Conservation (phyloP, 1,284 basidiomycete genomes). For the Cutaneotrichosporon dermatis region DNA sequence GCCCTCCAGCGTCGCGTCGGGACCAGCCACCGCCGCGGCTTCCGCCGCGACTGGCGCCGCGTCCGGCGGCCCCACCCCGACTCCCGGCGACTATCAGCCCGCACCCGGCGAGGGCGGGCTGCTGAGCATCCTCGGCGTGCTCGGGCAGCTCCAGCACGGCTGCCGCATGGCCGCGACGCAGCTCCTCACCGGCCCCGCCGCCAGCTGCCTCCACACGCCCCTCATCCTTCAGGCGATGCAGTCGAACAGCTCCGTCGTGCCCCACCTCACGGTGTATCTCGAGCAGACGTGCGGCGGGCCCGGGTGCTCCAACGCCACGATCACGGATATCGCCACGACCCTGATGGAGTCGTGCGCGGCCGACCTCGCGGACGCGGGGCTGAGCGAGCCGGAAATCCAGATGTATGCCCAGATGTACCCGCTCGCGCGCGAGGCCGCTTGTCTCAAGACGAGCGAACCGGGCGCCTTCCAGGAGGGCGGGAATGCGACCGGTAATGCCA, state of each 20-base stretch:
- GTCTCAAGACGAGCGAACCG: constrained; percentile 32
- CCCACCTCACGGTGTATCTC: constrained; percentile 37
- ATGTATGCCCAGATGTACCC: constrained; percentile 34
- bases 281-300: constrained; percentile 30
- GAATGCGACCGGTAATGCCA: background rate
- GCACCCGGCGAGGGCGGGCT: too few relatives aligned
- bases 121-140: too few relatives aligned
- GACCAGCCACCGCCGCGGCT: too few relatives aligned
- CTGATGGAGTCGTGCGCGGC: constrained; percentile 32
- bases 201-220: background rate
- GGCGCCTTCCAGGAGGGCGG: background rate
- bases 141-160: background rate
- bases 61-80: background rate
- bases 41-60: background rate
- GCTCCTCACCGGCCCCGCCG: background rate
- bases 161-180: background rate
- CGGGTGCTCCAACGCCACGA: constrained; percentile 38
- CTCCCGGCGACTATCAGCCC: too few relatives aligned
- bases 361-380: constrained; percentile 30
- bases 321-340: constrained; percentile 29
- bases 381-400: constrained; percentile 29
- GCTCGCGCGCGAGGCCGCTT: constrained; percentile 41
- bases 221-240: background rate
- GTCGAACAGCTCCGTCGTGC: constrained; percentile 30
- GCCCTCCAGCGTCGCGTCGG: background rate